A percentile compares a stretch with the other conserved stretches of the same genome.
Conservation (phyloP, 345 rosid genomes). For the Cardamine resedifolia region DNA sequence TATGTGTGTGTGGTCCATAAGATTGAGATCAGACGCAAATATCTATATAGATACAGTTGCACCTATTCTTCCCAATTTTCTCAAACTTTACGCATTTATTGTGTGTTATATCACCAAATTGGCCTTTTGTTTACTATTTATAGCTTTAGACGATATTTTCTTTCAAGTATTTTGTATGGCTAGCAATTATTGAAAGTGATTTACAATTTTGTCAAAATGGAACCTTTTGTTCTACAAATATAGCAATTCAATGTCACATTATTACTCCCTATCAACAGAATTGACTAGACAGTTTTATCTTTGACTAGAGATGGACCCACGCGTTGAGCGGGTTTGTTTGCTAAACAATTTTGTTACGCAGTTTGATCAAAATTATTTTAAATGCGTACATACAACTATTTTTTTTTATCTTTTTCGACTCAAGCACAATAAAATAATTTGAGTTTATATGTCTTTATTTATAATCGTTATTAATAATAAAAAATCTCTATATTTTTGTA, state of each 20-base stretch:
- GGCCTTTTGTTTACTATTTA: constrained; percentile 9
- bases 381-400: too few relatives aligned
- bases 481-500: too few relatives aligned
- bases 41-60: constrained; percentile 1
- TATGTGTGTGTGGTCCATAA: constrained; percentile 32
- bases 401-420: too few relatives aligned
- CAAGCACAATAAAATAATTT: too few relatives aligned
- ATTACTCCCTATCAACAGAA: neutral
- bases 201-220: neutral
- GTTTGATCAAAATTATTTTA: too few relatives aligned
- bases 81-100: constrained; percentile 16
- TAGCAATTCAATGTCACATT: neutral
- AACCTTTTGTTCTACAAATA: neutral
- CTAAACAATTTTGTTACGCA: too few relatives aligned
- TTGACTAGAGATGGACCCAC: too few relatives aligned
- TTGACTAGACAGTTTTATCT: constrained; percentile 19
- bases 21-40: constrained; percentile 16
- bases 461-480: too few relatives aligned
- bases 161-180: constrained; percentile 22
- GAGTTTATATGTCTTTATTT: too few relatives aligned
- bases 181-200: neutral
- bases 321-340: too few relatives aligned
- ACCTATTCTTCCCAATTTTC: neutral
- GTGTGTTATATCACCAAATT: constrained; percentile 11
- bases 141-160: constrained; percentile 5